Base-by-base conservation (phyloP, 129 eudicot genomes). In the Flaveria bidentis region DNA sequence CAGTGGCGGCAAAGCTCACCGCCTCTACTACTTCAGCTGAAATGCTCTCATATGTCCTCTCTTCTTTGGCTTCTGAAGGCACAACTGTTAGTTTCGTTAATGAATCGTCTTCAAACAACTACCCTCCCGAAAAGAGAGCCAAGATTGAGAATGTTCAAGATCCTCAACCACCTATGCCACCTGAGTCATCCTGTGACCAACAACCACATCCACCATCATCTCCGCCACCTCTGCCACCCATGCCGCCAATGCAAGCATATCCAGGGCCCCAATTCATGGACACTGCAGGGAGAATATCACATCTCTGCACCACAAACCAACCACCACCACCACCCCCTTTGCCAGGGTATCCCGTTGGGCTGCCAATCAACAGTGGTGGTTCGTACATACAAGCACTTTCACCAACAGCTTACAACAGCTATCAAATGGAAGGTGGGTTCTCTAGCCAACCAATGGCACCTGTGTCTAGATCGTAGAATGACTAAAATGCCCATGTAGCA, bases 1-100 rank as follows among this genome's bases (percentile, higher is more conserved):
- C 88, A 17, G 89, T 93, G 84, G 98, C 96, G 8, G 98, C 98
- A 57, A 87, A 91, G 80, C 98, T 93, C 55, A 81, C 97, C 5
- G 93, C 97, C 8, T 91, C 98, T n/a, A 75, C 91, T 42, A 84
- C 98, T 30, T 93, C 98, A 12, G 97, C 96, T 1, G 85, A 93
- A 64, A 91, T 91, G 98, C 90, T 93, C 58, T 78, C 91, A 6
- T 87, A 79, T 41, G 96, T 91, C 85, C 87, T 93, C 78, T 88
- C 97, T 6, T 91, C 98, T 39, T 68, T 93, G 47, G 97, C 96
- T 0, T 89, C 96, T 4, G 98, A 88, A 72, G 88, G 96, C 26
- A 85, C 81, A 0, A 76, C 87, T 6, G 64, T 83, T 9, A 93
- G 74, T 67, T 17, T 85, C 14, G 18, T 50, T 12, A 84, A 82